Conservation (phyloP, 345 rosid species). For the Eucalyptus paniculata region DNA sequence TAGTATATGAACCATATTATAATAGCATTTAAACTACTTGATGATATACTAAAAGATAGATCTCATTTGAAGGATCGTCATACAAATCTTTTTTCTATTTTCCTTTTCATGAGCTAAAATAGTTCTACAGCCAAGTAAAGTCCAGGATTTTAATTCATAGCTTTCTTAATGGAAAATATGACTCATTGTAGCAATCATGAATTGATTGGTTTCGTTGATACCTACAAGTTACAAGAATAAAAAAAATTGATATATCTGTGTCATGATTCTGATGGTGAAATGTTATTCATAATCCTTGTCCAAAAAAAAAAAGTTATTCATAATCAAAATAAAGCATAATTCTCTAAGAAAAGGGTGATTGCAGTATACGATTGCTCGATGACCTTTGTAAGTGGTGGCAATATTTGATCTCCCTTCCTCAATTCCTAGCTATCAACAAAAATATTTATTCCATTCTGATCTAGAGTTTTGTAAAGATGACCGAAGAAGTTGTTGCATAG, state of each 20-base stretch:
- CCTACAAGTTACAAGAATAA: neutral
- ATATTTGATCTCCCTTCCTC: too few species aligned
- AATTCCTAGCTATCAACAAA: too few species aligned
- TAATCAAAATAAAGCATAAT: neutral
- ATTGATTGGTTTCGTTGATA: neutral
- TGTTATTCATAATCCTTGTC: neutral
- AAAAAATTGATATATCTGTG: neutral
- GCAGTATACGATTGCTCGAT: too few species aligned
- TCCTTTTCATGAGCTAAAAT: neutral
- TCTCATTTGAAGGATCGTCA: neutral
- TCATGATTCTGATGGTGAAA: neutral
- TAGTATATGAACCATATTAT: too few species aligned
- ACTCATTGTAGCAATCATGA: neutral
- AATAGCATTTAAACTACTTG: too few species aligned
- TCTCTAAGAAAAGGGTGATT: rapidly evolving
- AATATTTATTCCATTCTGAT: too few species aligned
- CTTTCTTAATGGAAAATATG: neutral
- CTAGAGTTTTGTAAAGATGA: too few species aligned
- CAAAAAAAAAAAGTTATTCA: neutral
- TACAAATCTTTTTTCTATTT: neutral
- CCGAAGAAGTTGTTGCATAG: too few species aligned
- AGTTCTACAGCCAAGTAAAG: neutral
- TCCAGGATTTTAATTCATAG: neutral
- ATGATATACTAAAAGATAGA: neutral
- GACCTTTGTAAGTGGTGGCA: too few species aligned